Percentiles rank a stretch among this genome's conserved stretches.
These are phyloP conservation scores for Phytophthora sojae DNA, from an alignment of 352 stramenopile species.

Conservation along the genomic window DNA sequence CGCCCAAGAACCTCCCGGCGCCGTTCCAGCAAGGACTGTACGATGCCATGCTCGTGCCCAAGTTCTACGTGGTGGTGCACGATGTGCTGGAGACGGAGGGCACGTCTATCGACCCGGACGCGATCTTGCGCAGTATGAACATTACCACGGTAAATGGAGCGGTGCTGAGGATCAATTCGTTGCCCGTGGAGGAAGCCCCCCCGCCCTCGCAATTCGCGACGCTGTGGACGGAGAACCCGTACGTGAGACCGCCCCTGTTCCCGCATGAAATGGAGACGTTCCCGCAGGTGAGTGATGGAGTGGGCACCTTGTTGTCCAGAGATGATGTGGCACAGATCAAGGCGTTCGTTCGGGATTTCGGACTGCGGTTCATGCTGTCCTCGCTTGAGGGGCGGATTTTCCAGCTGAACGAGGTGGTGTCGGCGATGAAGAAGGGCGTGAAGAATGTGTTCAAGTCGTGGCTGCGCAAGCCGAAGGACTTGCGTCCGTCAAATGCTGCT, in stretches of 20 bases:
- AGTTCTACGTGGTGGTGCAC: slow-evolving; percentile 92
- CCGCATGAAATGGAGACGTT: slow-evolving; percentile 41
- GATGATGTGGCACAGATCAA: slow-evolving; percentile 73
- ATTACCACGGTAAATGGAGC: slow-evolving; percentile 54
- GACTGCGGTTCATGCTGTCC: slow-evolving; percentile 78
- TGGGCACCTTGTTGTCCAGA: slow-evolving; percentile 63
- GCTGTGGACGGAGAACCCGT: slow-evolving; percentile 65
- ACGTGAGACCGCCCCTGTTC: slow-evolving; percentile 68
- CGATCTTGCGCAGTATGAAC: slow-evolving; percentile 78
- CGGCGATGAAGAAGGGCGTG: slow-evolving; percentile 91
- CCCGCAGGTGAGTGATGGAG: slow-evolving; percentile 31
- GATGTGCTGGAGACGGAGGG: slow-evolving; percentile 81
- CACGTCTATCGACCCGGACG: slow-evolving; percentile 81
- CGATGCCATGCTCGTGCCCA: slow-evolving; percentile 73
- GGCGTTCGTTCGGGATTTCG: slow-evolving; percentile 83
- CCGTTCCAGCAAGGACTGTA: slow-evolving; percentile 83
- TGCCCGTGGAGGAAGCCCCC: slow-evolving; percentile 38
- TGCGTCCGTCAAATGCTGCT: slow-evolving; percentile 36
- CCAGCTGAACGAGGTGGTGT: slow-evolving; percentile 90
- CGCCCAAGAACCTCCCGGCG: slow-evolving; percentile 53
- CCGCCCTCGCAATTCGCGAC: slow-evolving; percentile 41
- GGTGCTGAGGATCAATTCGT: slow-evolving; percentile 79
- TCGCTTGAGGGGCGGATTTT: slow-evolving; percentile 86
- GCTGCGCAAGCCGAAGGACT: slow-evolving; percentile 89
- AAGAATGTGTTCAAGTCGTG: slow-evolving; percentile 94